phyloP scores from a whole-genome alignment of 306 rosid genomes.

The Quercus alba region DNA sequence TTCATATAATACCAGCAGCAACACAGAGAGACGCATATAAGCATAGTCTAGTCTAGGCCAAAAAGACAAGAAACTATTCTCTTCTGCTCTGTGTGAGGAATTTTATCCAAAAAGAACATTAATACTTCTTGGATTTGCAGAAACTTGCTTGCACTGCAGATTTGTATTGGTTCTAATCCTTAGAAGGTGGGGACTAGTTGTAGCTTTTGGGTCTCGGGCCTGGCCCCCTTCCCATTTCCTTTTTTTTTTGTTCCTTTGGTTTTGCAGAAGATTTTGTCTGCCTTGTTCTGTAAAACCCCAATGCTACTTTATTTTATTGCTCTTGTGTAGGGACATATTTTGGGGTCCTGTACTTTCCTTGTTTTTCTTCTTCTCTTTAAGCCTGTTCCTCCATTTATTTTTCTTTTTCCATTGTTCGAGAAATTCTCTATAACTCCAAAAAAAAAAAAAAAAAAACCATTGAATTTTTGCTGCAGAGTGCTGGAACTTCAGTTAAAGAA shows the following conservation, averaged over 20 bases:
- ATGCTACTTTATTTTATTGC: neutral
- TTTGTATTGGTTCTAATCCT: constrained; percentile 17
- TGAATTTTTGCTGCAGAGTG: neutral
- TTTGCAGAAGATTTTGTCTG: constrained; percentile 46
- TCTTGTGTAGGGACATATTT: neutral
- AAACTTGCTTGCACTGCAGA: constrained; percentile 28
- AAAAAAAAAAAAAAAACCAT: neutral
- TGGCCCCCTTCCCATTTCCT: constrained; percentile 29
- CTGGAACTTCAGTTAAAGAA: neutral
- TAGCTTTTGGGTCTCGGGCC: constrained; percentile 34
- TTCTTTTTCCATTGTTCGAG: constrained; percentile 3
- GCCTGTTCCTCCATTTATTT: constrained; percentile 29
- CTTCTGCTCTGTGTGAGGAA: constrained; percentile 31
- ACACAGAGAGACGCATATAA: neutral
- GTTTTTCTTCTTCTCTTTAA: constrained; percentile 14
- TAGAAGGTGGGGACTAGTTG: constrained; percentile 31
- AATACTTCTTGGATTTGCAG: constrained; percentile 55
- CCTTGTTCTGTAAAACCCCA: constrained; percentile 26
- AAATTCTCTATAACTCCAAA: neutral
- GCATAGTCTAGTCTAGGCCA: constrained; percentile 5
- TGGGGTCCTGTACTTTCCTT: neutral
- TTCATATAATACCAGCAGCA: constrained; percentile 21
- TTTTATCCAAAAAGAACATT: constrained; percentile 33
- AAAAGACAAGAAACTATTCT: constrained; percentile 25
- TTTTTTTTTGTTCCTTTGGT: constrained; percentile 23